A percentile compares a stretch with the other conserved stretches of the same genome.
Conservation (phyloP, 1,139 yeast species). For the Lodderomyces beijingensis region DNA sequence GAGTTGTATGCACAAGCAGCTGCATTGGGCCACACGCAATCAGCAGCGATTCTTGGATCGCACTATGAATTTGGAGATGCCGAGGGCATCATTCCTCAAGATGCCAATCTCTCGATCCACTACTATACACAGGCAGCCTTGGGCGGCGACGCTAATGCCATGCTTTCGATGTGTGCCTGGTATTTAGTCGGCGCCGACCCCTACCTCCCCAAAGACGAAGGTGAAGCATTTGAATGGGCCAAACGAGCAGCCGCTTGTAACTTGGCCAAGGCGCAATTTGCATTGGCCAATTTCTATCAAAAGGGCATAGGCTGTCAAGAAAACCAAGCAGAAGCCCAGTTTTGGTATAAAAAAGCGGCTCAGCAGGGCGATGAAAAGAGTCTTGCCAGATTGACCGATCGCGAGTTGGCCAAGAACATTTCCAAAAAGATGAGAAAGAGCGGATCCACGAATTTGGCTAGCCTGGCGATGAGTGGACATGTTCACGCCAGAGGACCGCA, state of each 20-base stretch:
- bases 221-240: constrained; percentile 95
- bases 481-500: too few relatives aligned
- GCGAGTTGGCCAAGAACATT: constrained; percentile 27
- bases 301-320: constrained; percentile 81
- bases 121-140: constrained; percentile 90
- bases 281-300: constrained; percentile 80
- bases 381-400: constrained; percentile 31
- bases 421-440: constrained; percentile 28
- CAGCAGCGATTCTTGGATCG: constrained; percentile 76
- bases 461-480: constrained; percentile 4
- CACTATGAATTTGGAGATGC: constrained; percentile 82
- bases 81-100: constrained; percentile 74
- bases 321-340: constrained; percentile 54
- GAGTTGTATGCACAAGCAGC: constrained; percentile 88
- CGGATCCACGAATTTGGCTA: too few relatives aligned
- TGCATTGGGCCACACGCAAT: constrained; percentile 76
- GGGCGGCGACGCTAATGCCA: constrained; percentile 82
- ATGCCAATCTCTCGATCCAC: constrained; percentile 81
- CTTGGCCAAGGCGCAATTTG: constrained; percentile 79
- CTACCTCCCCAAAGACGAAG: constrained; percentile 69
- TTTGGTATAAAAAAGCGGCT: constrained; percentile 77
- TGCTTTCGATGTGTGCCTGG: constrained; percentile 97
- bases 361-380: constrained; percentile 71
- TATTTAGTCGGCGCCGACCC: constrained; percentile 88
- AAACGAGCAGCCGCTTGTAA: constrained; percentile 74